Evolutionary conservation across 192 early-diverging fungal genomes (phyloP).

Genomic region (Pilaira anomala): DNA sequence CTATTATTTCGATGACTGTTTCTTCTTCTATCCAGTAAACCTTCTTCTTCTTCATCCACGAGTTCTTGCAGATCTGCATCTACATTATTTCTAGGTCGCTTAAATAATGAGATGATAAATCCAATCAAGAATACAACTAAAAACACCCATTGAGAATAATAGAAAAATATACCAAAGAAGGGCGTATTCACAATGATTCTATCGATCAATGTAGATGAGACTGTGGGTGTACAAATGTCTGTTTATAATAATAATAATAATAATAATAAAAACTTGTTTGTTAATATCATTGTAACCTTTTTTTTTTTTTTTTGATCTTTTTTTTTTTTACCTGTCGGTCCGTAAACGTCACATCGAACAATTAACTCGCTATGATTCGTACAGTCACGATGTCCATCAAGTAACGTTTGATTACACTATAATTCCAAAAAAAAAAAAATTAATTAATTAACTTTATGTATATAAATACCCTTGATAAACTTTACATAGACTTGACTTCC

Average conservation of each 20-base stretch:
- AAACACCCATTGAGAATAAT: constrained; percentile 55
- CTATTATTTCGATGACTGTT: neutral
- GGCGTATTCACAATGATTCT: constrained; percentile 49
- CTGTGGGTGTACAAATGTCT: constrained; percentile 57
- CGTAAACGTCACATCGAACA: constrained; percentile 53
- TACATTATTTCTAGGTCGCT: neutral
- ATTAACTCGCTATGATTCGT: constrained; percentile 46
- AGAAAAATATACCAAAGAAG: constrained; percentile 52
- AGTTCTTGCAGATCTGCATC: constrained; percentile 9
- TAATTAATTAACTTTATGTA: neutral
- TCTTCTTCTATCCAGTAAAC: neutral
- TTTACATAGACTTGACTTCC: constrained; percentile 60
- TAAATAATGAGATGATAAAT: constrained; percentile 26
- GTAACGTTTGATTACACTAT: constrained; percentile 53
- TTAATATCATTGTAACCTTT: too few relatives aligned
- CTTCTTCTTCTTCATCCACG: constrained; percentile 7
- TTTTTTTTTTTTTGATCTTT: neutral
- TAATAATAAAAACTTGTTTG: neutral
- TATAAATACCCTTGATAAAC: neutral
- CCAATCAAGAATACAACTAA: constrained; percentile 38
- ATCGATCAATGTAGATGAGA: constrained; percentile 47
- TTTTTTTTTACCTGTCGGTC: constrained; percentile 39
- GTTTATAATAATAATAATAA: constrained; percentile 1
- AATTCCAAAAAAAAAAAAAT: neutral
- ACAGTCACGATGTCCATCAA: constrained; percentile 39